These are phyloP conservation scores for Rhizopogon salebrosus DNA, from an alignment of 768 basidiomycete species.

Conservation along the genomic window DNA sequence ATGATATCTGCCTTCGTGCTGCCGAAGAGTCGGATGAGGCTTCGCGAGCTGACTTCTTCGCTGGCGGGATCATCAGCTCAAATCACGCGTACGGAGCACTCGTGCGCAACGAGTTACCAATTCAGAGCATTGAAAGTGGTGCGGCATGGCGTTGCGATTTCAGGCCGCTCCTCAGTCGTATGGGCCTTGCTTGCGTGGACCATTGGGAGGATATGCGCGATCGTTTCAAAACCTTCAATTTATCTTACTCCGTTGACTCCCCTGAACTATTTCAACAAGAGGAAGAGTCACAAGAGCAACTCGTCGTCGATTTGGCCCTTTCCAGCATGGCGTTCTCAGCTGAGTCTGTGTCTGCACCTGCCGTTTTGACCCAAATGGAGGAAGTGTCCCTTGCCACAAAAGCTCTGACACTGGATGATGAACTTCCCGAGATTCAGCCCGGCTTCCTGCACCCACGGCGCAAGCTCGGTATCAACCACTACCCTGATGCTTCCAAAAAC, in stretches of 20 bases:
- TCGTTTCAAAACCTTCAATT: conserved; percentile 38
- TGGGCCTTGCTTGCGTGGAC: conserved; percentile 33
- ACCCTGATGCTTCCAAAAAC: conserved; percentile 19
- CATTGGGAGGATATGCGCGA: conserved; percentile 33
- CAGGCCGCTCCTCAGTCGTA: conserved; percentile 34
- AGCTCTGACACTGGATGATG: conserved; percentile 46
- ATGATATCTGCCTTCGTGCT: conserved; percentile 55
- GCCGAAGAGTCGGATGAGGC: conserved; percentile 40
- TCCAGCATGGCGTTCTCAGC: conserved; percentile 54
- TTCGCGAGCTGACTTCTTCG: conserved; percentile 54
- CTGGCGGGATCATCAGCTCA: conserved; percentile 47
- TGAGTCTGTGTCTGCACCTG: conserved; percentile 30
- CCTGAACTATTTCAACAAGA: conserved; percentile 42
- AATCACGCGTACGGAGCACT: conserved; percentile 49
- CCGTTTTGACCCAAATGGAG: conserved; percentile 16
- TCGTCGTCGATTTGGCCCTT: conserved; percentile 59
- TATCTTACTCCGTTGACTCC: conserved; percentile 32
- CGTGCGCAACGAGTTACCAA: conserved; percentile 40
- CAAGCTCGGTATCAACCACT: conserved; percentile 24
- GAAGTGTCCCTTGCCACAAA: conserved; percentile 50
- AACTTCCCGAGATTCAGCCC: conserved; percentile 56
- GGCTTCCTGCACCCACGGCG: conserved; percentile 52
- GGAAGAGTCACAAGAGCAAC: conserved; percentile 50
- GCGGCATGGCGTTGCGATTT: conserved; percentile 56
- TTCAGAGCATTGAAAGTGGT: conserved; percentile 29